Evolutionary conservation across 2,329 filamentous ascomycete genomes (phyloP), one percentile per base, ranked within the genome.

Genomic region (Aureobasidium sp.): DNA sequence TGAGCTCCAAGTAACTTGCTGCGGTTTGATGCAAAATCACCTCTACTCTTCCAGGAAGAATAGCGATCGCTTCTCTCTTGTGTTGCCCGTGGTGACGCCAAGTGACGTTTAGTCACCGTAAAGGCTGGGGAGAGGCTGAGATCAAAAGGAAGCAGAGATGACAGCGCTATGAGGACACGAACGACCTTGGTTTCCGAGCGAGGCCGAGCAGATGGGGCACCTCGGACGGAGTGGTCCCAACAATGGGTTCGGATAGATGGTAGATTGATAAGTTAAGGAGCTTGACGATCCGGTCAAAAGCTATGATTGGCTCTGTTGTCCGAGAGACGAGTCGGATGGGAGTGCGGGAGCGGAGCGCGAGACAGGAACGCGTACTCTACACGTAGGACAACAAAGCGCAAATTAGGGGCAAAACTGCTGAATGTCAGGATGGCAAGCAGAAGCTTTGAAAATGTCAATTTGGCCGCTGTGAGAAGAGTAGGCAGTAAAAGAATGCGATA

Each of bases 231-330:
- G 35, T 49, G 23, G 6, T 29, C 21, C 8, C 19, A n/a, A 5
- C 23, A 21, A 21, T 5, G 10, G 21, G 29, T 23, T 58, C 55
- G 55, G 55, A 21, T 58, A 60, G 45, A 60, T 60, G 43, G 35
- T 46, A 49, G 57, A 60, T 60, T 60, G 46, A 51, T 60, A 53
- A 50, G 46, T 33, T 19, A 9, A 21, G 19, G n/a, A n/a, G n/a
- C n/a, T 50, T 13, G 23, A 35, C 38, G 46, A 50, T 51, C 38
- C 46, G 46, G 43, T 42, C 17, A 47, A 27, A 42, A 27, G 35
- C 31, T 42, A 37, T 60, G 33, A 60, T 60, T 60, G 47, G 57
- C 21, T 37, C n/a, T 27, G 37, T 53, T 15, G 57, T 17, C 37
- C 46, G 57, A 51, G 35, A 33, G 53, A 53, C 46, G 57, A 42